Evolutionary conservation across 2,329 filamentous ascomycete species (phyloP).

Genomic region (Parastagonospora nodorum): DNA sequence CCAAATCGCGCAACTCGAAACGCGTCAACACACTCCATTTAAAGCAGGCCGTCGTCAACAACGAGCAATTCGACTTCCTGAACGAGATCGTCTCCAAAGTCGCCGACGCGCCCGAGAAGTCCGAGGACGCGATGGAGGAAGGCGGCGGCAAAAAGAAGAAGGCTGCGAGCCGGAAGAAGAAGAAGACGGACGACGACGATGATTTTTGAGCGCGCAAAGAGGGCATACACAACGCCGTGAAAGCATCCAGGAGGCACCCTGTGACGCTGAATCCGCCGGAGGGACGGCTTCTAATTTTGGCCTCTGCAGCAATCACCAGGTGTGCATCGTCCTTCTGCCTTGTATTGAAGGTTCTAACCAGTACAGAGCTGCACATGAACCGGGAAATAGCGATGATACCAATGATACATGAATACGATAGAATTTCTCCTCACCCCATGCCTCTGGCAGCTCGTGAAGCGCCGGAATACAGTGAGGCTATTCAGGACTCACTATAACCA

Average conservation of each 20-base stretch:
- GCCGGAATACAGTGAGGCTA: background rate
- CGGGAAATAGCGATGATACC: constrained; percentile 5
- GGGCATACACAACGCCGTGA: background rate
- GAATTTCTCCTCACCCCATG: background rate
- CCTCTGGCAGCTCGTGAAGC: background rate
- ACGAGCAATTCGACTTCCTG: constrained; percentile 94
- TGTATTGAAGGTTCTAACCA: constrained; percentile 7
- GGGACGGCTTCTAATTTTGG: too few species aligned
- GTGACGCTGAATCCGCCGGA: background rate
- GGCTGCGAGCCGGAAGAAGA: constrained; percentile 41
- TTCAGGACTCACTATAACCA: background rate
- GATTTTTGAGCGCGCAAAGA: constrained; percentile 33
- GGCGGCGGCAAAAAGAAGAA: constrained; percentile 53
- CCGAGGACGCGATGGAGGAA: constrained; percentile 49
- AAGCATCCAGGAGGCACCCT: background rate
- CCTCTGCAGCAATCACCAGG: constrained; percentile 4
- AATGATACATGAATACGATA: constrained; percentile 4
- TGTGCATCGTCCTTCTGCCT: constrained; percentile 16
- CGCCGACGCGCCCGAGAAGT: constrained; percentile 64
- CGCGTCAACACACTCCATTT: constrained; percentile 88
- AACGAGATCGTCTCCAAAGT: constrained; percentile 88
- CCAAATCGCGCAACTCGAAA: constrained; percentile 81
- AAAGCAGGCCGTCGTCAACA: constrained; percentile 84
- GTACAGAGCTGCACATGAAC: background rate
- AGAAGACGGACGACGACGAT: constrained; percentile 46